Conservation (phyloP, 345 rosid species). For the Erysimum cheiranthoides region DNA sequence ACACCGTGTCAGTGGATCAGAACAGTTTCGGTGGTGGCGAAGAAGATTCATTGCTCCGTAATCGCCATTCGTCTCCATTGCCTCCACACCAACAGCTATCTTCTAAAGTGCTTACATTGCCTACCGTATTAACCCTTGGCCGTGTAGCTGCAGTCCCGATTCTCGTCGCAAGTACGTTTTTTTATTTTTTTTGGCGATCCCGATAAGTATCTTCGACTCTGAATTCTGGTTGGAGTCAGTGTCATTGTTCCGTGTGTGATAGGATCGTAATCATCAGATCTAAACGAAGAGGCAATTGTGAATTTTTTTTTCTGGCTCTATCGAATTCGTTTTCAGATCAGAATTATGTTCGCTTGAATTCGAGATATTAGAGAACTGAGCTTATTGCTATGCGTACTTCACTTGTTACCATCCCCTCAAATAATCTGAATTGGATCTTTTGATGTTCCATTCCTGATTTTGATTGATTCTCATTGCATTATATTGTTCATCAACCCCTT, state of each 20-base stretch:
- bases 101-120: conserved; percentile 79
- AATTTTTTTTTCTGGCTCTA: neutral
- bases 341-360: conserved; percentile 10
- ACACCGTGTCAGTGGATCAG: conserved; percentile 44
- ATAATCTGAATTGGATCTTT: conserved; percentile 4
- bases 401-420: neutral
- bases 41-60: conserved; percentile 36
- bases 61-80: conserved; percentile 39
- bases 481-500: conserved; percentile 11
- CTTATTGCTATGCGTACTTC: neutral
- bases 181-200: neutral
- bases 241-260: conserved; percentile 17
- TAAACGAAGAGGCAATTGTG: neutral
- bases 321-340: conserved; percentile 20
- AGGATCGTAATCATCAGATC: conserved; percentile 28
- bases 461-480: conserved; percentile 9
- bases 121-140: conserved; percentile 89
- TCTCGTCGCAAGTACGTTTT: conserved; percentile 72
- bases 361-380: conserved; percentile 9
- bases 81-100: conserved; percentile 45
- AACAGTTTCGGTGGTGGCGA: conserved; percentile 34
- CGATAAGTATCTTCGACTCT: neutral
- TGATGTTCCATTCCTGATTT: conserved; percentile 4
- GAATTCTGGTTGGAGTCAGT: neutral
- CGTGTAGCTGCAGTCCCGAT: conserved; percentile 96